These are phyloP conservation scores for Coccinonectria pachysandricola DNA, from an alignment of 2,329 filamentous ascomycete species.

Conservation along the genomic window DNA sequence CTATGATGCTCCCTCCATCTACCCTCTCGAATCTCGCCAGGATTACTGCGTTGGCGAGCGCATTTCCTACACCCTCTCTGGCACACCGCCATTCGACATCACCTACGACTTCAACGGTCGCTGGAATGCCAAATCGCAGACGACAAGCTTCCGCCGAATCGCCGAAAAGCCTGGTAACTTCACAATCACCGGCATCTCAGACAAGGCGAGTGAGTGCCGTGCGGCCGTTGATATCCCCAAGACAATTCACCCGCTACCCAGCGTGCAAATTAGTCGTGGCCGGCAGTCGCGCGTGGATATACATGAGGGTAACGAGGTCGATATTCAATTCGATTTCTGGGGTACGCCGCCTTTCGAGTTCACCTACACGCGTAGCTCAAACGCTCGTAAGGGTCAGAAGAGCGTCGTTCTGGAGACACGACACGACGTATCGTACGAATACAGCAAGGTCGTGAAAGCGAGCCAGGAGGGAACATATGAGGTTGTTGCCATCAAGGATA, in stretches of 20 bases:
- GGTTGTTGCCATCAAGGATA: slow-evolving; percentile 91
- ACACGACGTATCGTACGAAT: slow-evolving; percentile 74
- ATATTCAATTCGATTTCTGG: slow-evolving; percentile 91
- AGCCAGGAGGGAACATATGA: slow-evolving; percentile 96
- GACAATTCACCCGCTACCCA: slow-evolving; percentile 82
- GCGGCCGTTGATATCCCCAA: slow-evolving; percentile 70
- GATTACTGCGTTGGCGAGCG: slow-evolving; percentile 96
- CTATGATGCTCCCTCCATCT: slow-evolving; percentile 85
- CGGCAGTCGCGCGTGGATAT: slow-evolving; percentile 77
- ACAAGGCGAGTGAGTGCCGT: slow-evolving; percentile 80
- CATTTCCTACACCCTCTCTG: slow-evolving; percentile 83
- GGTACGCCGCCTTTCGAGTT: slow-evolving; percentile 96
- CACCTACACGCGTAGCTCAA: slow-evolving; percentile 86
- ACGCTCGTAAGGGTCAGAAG: slow-evolving; percentile 68
- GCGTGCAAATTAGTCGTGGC: slow-evolving; percentile 81
- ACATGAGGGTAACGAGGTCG: slow-evolving; percentile 88
- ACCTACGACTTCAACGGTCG: slow-evolving; percentile 80
- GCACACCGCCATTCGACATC: slow-evolving; percentile 84
- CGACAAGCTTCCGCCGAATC: slow-evolving; percentile 83
- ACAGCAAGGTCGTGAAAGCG: slow-evolving; percentile 70
- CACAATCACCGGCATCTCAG: slow-evolving; percentile 74
- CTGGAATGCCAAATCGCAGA: slow-evolving; percentile 68
- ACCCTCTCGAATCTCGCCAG: slow-evolving; percentile 68
- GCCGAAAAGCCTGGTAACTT: slow-evolving; percentile 87
- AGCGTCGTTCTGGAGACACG: slow-evolving; percentile 79